Evolutionary conservation across 345 rosid genomes (phyloP), one percentile per base, ranked within the genome.

Genomic region (Aegle marmelos): DNA sequence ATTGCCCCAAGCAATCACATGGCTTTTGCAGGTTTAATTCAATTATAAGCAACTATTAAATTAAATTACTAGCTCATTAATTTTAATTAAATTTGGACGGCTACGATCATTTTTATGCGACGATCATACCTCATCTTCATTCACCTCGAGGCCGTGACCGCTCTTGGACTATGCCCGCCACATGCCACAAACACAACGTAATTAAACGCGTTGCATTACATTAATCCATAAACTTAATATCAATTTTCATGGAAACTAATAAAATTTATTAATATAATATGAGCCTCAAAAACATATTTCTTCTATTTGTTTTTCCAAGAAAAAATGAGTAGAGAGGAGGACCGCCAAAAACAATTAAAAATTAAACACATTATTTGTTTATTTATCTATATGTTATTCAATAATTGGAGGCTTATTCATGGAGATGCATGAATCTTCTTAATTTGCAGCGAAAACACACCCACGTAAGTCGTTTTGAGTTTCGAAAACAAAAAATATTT

Each of bases 381-480:
- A 0, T 45, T 37, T 0, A 37, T 37, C 41, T 45, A 45, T 45
- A 11, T 45, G 13, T 45, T 45, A 45, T 45, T 45, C 50, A 45
- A 45, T 11, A 45, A 4, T 45, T 13, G 50, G 50, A 45, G 50
- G 50, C 50, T 45, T 45, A 13, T 45, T 45, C 50, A 45, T 45
- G 17, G 50, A 45, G 50, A 45, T 83, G 84, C 85, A 80, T 80
- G 84, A 78, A 80, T 80, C 80, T 78, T 65, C 25, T 37, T 36
- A 36, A 36, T 13, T 68, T 69, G n/a, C 3, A 58, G 25, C 74
- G n/a, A 64, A 71, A 67, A 71, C 73, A 61, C 60, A 34, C 58
- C 78, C 74, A 74, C 73, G 72, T 69, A 27, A n/a, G 50, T 62
- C 39, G 6, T 61, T 60, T 70, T 34, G 57, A 6, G 30, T 68